Base-by-base conservation (phyloP, 352 stramenopile species). In the Phytopythium oedochilum region DNA sequence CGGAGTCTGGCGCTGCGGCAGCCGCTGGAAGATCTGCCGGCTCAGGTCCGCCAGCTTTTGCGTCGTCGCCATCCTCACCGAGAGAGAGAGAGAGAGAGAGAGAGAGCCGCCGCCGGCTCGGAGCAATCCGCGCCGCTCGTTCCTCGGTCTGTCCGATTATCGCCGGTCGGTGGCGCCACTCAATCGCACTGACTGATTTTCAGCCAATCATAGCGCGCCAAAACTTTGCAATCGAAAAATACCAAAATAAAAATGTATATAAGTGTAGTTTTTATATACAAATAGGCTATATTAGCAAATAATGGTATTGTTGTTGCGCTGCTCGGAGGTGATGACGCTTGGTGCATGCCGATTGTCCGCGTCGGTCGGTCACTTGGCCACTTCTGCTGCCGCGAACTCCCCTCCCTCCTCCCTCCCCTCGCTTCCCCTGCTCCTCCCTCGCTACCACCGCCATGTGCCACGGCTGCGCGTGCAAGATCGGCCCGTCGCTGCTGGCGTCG, bases 401-500 rank as follows among this genome's bases (percentile, higher is more conserved):
- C n/a, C n/a, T n/a, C n/a, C 29, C 29, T 5, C 29, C 22, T 5
- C 10, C 1, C 40, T 46, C 28, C 22, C 1, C 26, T 25, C 44
- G 5, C 11, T 26, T 5, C n/a, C 4, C 14, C 44, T 17, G 23
- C 15, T 20, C 44, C 15, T n/a, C 4, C 15, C 2, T n/a, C 2
- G 3, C 44, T 38, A 1, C 45, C 17, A 10, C 45, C 26, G 71
- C 10, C 6, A 94, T 94, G 84, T 94, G 84, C 62, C 84, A 94
- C 68, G 65, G 70, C 48, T 94, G 85, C 58, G 46, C 64, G 22
- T 92, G 85, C 54, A 82, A 94, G 69, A 98, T 98, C 72, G 89
- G 87, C 20, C 96, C 96, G 39, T 98, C 92, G 35, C 78, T 99
- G 54, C 70, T 99, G 35, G 90, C 94, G 46, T 98, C 88, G 38